phyloP scores from a whole-genome alignment of 73 alveolate genomes.

The Paramecium bursaria region DNA sequence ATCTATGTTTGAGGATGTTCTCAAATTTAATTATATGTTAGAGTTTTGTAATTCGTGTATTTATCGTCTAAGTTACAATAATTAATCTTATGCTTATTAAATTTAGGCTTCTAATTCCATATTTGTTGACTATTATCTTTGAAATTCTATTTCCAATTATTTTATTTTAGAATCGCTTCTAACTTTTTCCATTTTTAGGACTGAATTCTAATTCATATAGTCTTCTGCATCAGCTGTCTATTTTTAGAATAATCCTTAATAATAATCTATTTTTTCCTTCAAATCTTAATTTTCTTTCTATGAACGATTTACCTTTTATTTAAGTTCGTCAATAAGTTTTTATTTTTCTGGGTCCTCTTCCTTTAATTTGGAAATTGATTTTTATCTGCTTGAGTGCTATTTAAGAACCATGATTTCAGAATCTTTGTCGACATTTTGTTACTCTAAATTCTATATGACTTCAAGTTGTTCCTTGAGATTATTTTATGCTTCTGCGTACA shows the following conservation, averaged over 20 bases:
- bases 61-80: neutral
- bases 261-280: constrained; percentile 23
- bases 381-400: neutral
- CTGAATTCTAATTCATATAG: neutral
- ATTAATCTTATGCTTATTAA: neutral
- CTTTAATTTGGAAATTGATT: neutral
- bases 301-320: neutral
- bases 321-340: constrained; percentile 27
- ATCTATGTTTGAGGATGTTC: neutral
- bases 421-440: neutral
- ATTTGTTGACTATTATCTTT: neutral
- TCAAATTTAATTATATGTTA: neutral
- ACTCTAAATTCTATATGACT: constrained; percentile 17
- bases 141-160: constrained; percentile 2
- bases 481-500: neutral
- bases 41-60: constrained; percentile 19
- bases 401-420: neutral
- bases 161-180: constrained; percentile 14
- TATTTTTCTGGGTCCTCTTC: neutral
- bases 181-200: constrained; percentile 18
- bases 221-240: constrained; percentile 28
- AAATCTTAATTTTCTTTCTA: neutral
- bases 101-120: neutral
- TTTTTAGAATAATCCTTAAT: neutral
- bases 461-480: constrained; percentile 21